Percentiles rank a stretch among this genome's conserved stretches.
Conservation (phyloP, 2,329 filamentous ascomycete species). For the Aspergillus ustus region DNA sequence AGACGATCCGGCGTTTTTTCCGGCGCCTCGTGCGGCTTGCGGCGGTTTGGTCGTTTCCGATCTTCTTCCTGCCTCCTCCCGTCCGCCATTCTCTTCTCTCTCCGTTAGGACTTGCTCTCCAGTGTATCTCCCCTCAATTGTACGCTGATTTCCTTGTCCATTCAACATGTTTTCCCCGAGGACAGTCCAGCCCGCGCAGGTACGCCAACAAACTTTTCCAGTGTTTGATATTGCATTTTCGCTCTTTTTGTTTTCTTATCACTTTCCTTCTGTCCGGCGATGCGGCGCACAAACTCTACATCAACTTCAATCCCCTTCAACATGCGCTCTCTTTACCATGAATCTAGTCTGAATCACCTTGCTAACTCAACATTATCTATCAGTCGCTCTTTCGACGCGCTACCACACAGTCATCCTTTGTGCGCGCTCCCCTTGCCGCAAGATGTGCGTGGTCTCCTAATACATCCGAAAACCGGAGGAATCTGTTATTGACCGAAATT, state of each 20-base stretch:
- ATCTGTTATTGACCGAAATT: slow-evolving; percentile 25
- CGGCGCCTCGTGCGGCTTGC: slow-evolving; percentile 25
- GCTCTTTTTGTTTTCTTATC: slow-evolving; percentile 34
- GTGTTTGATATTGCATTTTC: slow-evolving; percentile 2
- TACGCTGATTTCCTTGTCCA: slow-evolving; percentile 11
- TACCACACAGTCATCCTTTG: slow-evolving; percentile 52
- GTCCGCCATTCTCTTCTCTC: slow-evolving; percentile 15
- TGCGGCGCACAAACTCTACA: slow-evolving; percentile 41
- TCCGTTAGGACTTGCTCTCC: slow-evolving; percentile 4
- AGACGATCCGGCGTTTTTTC: slow-evolving; percentile 44
- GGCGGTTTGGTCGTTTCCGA: slow-evolving; percentile 8
- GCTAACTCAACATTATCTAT: slow-evolving; percentile 43
- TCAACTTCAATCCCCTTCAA: neutral
- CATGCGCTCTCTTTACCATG: neutral
- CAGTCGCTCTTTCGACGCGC: slow-evolving; percentile 63
- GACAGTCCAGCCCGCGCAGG: slow-evolving; percentile 48
- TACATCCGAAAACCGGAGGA: slow-evolving; percentile 3
- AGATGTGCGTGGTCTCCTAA: slow-evolving; percentile 55
- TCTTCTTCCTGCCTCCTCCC: slow-evolving; percentile 16
- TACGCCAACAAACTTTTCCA: slow-evolving; percentile 28
- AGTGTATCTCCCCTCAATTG: slow-evolving; percentile 15
- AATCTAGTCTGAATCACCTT: neutral
- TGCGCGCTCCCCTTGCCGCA: slow-evolving; percentile 56
- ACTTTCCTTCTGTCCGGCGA: slow-evolving; percentile 43
- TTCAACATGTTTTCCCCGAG: slow-evolving; percentile 46